Evolutionary conservation across 169 alveolate species (phyloP), one percentile per base, ranked within the genome.

Genomic region (Plasmodium fragile): DNA sequence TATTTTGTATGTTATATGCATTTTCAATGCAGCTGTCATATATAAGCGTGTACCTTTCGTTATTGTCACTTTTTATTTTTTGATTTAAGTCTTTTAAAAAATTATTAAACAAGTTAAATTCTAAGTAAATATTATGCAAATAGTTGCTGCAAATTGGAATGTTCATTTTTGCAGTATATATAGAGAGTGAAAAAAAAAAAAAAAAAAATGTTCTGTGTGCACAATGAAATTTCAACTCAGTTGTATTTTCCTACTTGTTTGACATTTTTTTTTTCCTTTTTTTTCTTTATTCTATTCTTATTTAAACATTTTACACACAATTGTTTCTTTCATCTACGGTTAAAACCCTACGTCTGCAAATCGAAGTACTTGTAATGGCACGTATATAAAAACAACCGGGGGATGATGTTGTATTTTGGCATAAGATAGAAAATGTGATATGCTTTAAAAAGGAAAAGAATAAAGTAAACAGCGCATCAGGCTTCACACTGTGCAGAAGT

Each of bases 1-100:
- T 81, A 36, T 91, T 80, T 28, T 91, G 94, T 55, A 81, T 53
- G 65, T 30, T 91, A 91, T 91, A 79, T 80, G 59, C 69, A 59
- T 91, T 70, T 45, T 91, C 94, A 30, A 91, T 36, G 70, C 94
- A 91, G 53, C 83, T 52, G 41, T 91, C 94, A 71, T 91, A 91
- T 65, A 91, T 81, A 69, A 25, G 34, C 36, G 92, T 81, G 49
- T 91, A 91, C 13, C 73, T 91, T 11, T 91, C 94, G 45, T 70
- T 72, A 71, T 81, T 79, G 22, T 81, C 73, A 49, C 34, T 65
- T 30, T 75, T 25, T 41, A 79, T 70, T 49, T 70, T 69, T 49
- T 45, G 55, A 13, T 71, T 81, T 52, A 91, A 25, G 34, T 91
- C 94, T 43, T 70, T 91, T 80, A 91, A 91, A 91, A 91, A 91